Evolutionary conservation across 202 grass and related monocot genomes (phyloP), one percentile per base, ranked within the genome.

Genomic region (Panicum hallii): DNA sequence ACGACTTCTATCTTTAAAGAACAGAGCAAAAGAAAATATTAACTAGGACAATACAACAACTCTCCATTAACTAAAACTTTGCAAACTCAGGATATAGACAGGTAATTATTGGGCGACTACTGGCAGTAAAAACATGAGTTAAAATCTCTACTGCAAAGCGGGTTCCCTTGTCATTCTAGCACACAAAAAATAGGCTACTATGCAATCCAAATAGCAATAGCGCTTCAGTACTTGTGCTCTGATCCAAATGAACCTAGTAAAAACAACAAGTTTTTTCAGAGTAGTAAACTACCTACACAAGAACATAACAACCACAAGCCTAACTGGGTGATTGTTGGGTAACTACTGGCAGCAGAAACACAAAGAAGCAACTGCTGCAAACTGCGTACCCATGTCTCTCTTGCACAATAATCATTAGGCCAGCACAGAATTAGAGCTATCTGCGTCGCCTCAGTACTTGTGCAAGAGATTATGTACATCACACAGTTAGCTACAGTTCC

Each of bases 161-260:
- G 87, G 77, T 81, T 89, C 82, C 82, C 82, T 0, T 81, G 11
- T 85, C 55, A 42, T 13, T 89, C 26, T 89, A 56, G 87, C 82
- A 89, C 87, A 85, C 52, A 40, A 55, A 69, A 36, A 68, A 12
- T 53, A 81, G 71, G 63, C 82, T 63, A 62, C 77, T 76, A 84
- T 7, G 44, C 70, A 61, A 85, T 13, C 63, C 63, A 49, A 76
- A 77, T 20, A 43, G 45, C 71, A 38, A 70, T 67, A 69, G 34
- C 17, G 63, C 82, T 78, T 85, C 82, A 89, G 87, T 89, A 89
- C 82, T 41, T 77, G 87, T 85, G 77, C 87, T 85, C 22, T 63
- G 30, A 45, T 63, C 16, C 2, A 81, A 69, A 16, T n/a, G 4
- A 75, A 32, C 46, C 13, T 7, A 82, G 13, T 17, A 69, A 50